Conservation (phyloP, 2,329 filamentous ascomycete genomes). For the Fusarium sp. region DNA sequence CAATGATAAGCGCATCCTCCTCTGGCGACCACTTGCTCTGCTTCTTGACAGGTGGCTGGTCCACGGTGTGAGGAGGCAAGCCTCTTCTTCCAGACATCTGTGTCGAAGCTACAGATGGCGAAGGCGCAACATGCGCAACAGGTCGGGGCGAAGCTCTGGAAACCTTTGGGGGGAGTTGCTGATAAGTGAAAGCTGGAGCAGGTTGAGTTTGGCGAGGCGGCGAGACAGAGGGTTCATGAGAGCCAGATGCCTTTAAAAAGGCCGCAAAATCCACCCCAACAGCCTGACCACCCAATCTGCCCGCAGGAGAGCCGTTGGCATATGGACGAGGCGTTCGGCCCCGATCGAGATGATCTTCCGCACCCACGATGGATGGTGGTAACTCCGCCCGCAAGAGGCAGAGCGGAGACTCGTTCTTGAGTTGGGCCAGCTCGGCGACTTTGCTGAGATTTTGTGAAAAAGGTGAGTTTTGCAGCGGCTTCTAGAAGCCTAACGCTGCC, state of each 20-base stretch:
- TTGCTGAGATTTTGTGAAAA: constrained; percentile 21
- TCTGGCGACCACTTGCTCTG: constrained; percentile 97
- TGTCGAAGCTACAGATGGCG: constrained; percentile 49
- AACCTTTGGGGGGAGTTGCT: constrained; percentile 38
- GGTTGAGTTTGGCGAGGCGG: constrained; percentile 50
- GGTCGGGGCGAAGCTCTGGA: constrained; percentile 39
- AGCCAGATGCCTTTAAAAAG: constrained; percentile 81
- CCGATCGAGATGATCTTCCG: constrained; percentile 46
- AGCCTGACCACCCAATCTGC: constrained; percentile 54
- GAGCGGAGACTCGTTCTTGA: constrained; percentile 56
- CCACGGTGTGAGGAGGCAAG: constrained; percentile 61
- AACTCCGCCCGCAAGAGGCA: constrained; percentile 57
- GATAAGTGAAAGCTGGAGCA: constrained; percentile 23
- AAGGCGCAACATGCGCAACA: constrained; percentile 42
- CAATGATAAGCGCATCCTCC: constrained; percentile 93
- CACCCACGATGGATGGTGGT: constrained; percentile 47
- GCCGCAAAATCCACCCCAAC: constrained; percentile 95
- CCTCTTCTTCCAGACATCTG: constrained; percentile 50
- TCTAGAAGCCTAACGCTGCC: constrained; percentile 37
- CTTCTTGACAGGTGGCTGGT: constrained; percentile 86
- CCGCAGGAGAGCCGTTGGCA: constrained; percentile 45
- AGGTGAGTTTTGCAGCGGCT: constrained; percentile 30
- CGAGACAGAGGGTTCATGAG: constrained; percentile 73
- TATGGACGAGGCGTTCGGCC: constrained; percentile 47
- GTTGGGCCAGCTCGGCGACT: constrained; percentile 57